These are phyloP conservation scores for Solanum gracilifrons DNA, from an alignment of 257 asterid species.

Conservation along the genomic window DNA sequence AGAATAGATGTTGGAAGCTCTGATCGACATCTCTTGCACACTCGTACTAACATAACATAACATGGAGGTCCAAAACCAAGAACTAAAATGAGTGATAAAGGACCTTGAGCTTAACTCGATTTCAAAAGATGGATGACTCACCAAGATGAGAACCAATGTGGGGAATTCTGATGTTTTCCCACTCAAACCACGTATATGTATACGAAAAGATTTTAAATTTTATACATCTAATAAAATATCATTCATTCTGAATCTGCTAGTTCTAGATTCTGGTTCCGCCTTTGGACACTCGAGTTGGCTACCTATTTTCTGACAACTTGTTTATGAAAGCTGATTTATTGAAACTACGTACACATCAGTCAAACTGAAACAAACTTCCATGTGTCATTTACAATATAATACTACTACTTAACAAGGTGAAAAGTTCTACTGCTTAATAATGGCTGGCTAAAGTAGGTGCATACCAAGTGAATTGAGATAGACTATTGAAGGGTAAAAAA, in stretches of 20 bases:
- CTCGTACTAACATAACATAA: background rate
- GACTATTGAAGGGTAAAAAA: background rate
- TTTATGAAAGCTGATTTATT: background rate
- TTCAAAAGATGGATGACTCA: background rate
- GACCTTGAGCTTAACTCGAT: background rate
- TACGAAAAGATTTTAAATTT: no score
- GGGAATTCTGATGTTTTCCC: background rate
- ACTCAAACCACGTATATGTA: background rate
- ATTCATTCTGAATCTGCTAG: no score
- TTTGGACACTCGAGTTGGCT: no score
- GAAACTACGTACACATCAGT: background rate
- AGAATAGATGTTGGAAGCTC: background rate
- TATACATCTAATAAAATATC: no score
- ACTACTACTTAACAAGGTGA: background rate
- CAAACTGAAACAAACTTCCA: background rate
- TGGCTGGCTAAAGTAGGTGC: background rate
- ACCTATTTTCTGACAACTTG: background rate
- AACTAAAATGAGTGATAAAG: background rate
- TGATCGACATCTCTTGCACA: background rate
- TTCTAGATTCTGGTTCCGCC: no score
- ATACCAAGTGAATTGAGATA: background rate
- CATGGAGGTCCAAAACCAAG: background rate
- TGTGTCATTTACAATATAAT: background rate
- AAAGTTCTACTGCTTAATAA: background rate
- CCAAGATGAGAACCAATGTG: background rate